Evolutionary conservation across 1,284 basidiomycete genomes (phyloP).

Genomic region (Irpex sp.): DNA sequence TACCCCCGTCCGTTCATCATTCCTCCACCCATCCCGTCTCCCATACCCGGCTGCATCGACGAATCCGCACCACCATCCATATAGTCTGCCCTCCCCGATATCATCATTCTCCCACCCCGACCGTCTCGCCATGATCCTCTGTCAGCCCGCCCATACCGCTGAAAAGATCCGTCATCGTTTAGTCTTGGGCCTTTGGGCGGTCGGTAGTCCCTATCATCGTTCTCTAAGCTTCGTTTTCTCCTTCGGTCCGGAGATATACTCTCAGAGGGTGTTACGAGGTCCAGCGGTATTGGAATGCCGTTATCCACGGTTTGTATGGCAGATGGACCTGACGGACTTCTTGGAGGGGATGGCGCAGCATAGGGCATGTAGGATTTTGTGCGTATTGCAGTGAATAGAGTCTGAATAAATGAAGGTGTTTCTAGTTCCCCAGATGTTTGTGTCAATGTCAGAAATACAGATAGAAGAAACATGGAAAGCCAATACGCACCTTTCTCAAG

Average conservation of each 20-base stretch:
- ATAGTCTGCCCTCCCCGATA: slow-evolving; percentile 23
- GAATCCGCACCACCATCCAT: slow-evolving; percentile 31
- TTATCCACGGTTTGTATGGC: slow-evolving; percentile 41
- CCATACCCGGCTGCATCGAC: slow-evolving; percentile 31
- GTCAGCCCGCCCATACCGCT: slow-evolving; percentile 44
- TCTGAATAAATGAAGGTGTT: slow-evolving; percentile 75
- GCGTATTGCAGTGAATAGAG: slow-evolving; percentile 77
- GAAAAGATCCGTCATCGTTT: slow-evolving; percentile 56
- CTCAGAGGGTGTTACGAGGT: slow-evolving; percentile 49
- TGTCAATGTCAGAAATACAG: slow-evolving; percentile 3
- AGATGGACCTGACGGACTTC: slow-evolving; percentile 26
- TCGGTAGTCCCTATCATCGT: slow-evolving; percentile 56
- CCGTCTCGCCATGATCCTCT: slow-evolving; percentile 37
- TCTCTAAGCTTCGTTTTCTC: slow-evolving; percentile 61
- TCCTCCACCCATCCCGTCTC: slow-evolving; percentile 17
- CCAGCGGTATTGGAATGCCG: slow-evolving; percentile 77
- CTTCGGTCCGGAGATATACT: slow-evolving; percentile 45
- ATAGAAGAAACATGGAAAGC: neutral
- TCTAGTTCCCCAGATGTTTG: slow-evolving; percentile 39
- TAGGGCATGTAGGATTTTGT: slow-evolving; percentile 83
- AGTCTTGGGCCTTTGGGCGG: slow-evolving; percentile 71
- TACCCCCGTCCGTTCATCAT: slow-evolving; percentile 54
- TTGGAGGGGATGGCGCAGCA: slow-evolving; percentile 30
- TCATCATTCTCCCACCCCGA: slow-evolving; percentile 25
- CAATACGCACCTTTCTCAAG: slow-evolving; percentile 74